phyloP scores from a whole-genome alignment of 2,329 filamentous ascomycete species.

The Fusarium sp. region DNA sequence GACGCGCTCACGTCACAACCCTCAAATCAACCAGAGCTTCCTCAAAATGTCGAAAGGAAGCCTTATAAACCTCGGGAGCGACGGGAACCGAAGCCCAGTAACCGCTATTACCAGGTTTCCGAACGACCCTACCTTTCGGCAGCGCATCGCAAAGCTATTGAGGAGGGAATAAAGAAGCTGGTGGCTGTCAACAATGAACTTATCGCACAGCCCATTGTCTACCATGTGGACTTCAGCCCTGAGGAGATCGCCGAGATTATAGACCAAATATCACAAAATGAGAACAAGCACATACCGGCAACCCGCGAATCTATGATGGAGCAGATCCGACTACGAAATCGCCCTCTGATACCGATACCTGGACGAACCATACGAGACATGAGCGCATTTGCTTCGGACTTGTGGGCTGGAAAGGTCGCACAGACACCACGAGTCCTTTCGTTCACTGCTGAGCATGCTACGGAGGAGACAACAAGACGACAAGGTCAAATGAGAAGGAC shows the following conservation, averaged over 20 bases:
- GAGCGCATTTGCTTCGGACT: slow-evolving; percentile 37
- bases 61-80: slow-evolving; percentile 24
- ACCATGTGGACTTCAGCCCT: slow-evolving; percentile 59
- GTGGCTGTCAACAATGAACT: slow-evolving; percentile 2
- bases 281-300: slow-evolving; percentile 19
- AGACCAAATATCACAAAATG: slow-evolving; percentile 25
- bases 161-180: slow-evolving; percentile 30
- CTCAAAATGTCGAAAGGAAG: neutral
- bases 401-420: slow-evolving; percentile 37
- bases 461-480: slow-evolving; percentile 20
- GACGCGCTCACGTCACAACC: neutral
- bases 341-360: neutral
- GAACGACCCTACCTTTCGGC: slow-evolving; percentile 43
- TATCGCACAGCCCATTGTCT: slow-evolving; percentile 29
- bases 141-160: slow-evolving; percentile 43
- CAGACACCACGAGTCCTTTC: slow-evolving; percentile 40
- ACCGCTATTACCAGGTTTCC: slow-evolving; percentile 25
- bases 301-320: slow-evolving; percentile 33
- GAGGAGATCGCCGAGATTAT: slow-evolving; percentile 50
- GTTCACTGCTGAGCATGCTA: slow-evolving; percentile 17
- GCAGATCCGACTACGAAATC: neutral
- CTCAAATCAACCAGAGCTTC: neutral
- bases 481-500: slow-evolving; percentile 15
- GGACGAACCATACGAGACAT: slow-evolving; percentile 13
- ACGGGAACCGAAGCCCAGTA: slow-evolving; percentile 16